Conservation (phyloP, 2,329 filamentous ascomycete genomes). For the Graphilbum ipis-grandicollis region DNA sequence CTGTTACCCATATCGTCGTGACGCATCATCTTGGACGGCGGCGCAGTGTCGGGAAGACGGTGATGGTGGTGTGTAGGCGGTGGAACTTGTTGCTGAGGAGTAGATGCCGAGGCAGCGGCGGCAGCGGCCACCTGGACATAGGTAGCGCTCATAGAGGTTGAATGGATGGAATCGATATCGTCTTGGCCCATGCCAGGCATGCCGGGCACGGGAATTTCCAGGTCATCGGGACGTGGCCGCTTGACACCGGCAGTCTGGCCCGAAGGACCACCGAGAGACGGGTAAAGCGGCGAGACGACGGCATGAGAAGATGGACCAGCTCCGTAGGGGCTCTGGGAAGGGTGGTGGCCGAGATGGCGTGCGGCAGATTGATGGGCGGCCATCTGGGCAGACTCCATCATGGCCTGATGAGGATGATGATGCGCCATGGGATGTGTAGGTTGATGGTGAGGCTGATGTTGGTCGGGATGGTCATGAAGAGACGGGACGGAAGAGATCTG, state of each 20-base stretch:
- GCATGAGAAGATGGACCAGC: constrained; percentile 24
- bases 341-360: constrained; percentile 27
- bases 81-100: constrained; percentile 1
- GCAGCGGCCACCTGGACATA: constrained; percentile 30
- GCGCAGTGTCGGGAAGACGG: constrained; percentile 54
- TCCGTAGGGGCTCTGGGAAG: constrained; percentile 36
- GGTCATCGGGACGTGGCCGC: constrained; percentile 37
- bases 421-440: constrained; percentile 23
- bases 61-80: constrained; percentile 57
- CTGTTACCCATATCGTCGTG: constrained; percentile 27
- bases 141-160: too few species aligned
- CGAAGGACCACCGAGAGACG: constrained; percentile 19
- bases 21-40: constrained; percentile 48
- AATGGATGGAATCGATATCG: constrained; percentile 36
- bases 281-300: constrained; percentile 34
- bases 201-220: constrained; percentile 35
- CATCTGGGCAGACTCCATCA: constrained; percentile 39
- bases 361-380: constrained; percentile 25
- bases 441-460: constrained; percentile 25
- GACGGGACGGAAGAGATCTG: constrained; percentile 28
- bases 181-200: constrained; percentile 34
- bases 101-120: constrained; percentile 10
- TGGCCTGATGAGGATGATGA: constrained; percentile 32
- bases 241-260: constrained; percentile 22
- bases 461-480: constrained; percentile 26